phyloP scores from a whole-genome alignment of 306 rosid genomes.

The Vicia sativa region DNA sequence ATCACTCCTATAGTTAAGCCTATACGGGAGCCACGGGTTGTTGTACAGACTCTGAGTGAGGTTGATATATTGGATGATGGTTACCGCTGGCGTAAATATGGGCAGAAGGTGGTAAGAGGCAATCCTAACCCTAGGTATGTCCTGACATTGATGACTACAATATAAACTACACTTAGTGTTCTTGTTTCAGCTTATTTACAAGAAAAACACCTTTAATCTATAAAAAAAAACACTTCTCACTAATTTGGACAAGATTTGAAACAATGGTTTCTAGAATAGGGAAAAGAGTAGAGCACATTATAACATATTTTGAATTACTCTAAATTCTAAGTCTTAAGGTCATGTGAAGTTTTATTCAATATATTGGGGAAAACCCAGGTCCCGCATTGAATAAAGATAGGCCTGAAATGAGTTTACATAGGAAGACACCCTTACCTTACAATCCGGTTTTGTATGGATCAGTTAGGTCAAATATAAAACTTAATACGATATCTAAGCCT shows the following conservation, averaged over 20 bases:
- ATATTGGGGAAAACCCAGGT: no score
- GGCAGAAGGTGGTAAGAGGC: slow-evolving; percentile 99
- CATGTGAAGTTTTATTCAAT: no score
- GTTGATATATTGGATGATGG: slow-evolving; percentile 99
- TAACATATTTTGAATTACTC: no score
- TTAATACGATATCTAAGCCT: no score
- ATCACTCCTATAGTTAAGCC: slow-evolving; percentile 84
- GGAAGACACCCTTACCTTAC: no score
- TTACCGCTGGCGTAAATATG: slow-evolving; percentile 99
- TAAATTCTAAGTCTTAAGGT: no score
- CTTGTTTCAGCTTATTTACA: slow-evolving; percentile 6
- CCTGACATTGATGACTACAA: slow-evolving; percentile 32
- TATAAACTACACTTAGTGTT: slow-evolving; percentile 21
- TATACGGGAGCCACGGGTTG: slow-evolving; percentile 96
- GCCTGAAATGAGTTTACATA: no score
- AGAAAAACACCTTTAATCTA: no score
- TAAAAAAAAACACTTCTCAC: not conserved
- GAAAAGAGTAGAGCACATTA: no score
- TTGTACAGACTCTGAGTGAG: slow-evolving; percentile 97
- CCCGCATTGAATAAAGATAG: no score
- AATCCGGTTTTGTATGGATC: no score
- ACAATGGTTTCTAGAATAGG: slow-evolving; percentile 20
- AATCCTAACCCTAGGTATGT: slow-evolving; percentile 97
- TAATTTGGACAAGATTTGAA: slow-evolving; percentile 3
- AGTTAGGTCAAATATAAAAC: no score